Base-by-base conservation (phyloP, 805 yeast species). In the Yarrowia sp. region DNA sequence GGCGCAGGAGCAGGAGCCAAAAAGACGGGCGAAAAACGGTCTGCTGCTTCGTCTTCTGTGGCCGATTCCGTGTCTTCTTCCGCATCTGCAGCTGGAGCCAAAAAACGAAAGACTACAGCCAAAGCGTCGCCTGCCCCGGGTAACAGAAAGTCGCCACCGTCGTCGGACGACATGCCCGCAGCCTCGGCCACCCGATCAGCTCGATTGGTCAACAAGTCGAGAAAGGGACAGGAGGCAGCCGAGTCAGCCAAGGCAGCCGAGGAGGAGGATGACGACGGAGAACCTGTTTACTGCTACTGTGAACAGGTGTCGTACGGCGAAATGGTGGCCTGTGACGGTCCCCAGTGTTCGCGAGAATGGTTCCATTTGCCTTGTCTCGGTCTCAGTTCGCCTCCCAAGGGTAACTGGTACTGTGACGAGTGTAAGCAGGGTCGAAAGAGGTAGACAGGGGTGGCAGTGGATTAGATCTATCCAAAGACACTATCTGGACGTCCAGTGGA, bases 251-350 rank as follows among this genome's bases (percentile, higher is more conserved):
- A 44, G 16, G 64, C 64, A 4, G 41, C 62, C 30, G 66, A 64
- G 11, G 68, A 61, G 22, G 68, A 76, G 65, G 78, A 74, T 28
- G 64, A 68, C 65, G 75, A 73, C 54, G 81, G 80, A 22, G 98
- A 92, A 71, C 96, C 96, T 0, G 84, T 92, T 1, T 93, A 93
- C 74, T 95, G 99, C 76, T 92, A 93, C 78, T 95, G 99, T 78
- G 90, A 92, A 74, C 97, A 92, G 74, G 96, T 92, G 0, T 93
- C 98, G 4, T 95, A 89, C 73, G 99, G 99, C 19, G 98, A 95
- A 72, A 95, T 95, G 99, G 98, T 95, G 67, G 99, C 96, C 1
- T 95, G 99, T 77, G 99, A 95, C 72, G 98, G 97, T 12, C 92
- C 90, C 36, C 85, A 87, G 66, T 93, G 98, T 78, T 86, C 86